A percentile compares a stretch with the other conserved stretches of the same genome.
These are phyloP conservation scores for Dentipellis fragilis DNA, from an alignment of 768 basidiomycete species.

Conservation along the genomic window DNA sequence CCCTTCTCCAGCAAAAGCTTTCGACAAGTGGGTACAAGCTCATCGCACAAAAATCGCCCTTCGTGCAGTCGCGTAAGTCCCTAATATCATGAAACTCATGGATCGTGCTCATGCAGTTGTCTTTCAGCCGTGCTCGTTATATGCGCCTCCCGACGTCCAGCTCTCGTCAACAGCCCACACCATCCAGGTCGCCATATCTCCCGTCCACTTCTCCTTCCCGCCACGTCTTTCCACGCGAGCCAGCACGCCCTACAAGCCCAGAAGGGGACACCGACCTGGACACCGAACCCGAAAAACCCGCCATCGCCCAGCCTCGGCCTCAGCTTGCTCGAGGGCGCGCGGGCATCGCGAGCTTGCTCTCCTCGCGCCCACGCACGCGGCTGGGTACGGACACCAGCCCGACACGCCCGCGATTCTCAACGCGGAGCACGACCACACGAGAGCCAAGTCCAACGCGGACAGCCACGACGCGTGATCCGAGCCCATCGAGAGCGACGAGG, in stretches of 20 bases:
- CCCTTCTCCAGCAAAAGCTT: constrained; percentile 31
- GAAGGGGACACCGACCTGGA: neutral
- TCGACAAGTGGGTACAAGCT: constrained; percentile 60
- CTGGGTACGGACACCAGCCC: constrained; percentile 10
- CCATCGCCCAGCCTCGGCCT: constrained; percentile 9
- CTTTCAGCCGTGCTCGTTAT: constrained; percentile 65
- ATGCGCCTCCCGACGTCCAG: constrained; percentile 55
- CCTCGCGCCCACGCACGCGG: neutral
- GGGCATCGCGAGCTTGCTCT: constrained; percentile 2
- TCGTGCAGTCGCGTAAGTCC: constrained; percentile 75
- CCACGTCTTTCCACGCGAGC: constrained; percentile 17
- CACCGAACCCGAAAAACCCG: constrained; percentile 16
- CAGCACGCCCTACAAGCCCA: constrained; percentile 14
- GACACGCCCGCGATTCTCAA: constrained; percentile 25
- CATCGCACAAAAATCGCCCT: constrained; percentile 63
- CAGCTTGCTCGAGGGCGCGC: constrained; percentile 1
- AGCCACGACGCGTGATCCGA: constrained; percentile 15
- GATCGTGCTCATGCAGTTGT: constrained; percentile 8
- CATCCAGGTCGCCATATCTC: constrained; percentile 26
- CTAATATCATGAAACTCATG: neutral
- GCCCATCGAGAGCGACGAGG: constrained; percentile 11
- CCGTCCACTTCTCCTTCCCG: constrained; percentile 20
- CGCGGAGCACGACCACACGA: constrained; percentile 21
- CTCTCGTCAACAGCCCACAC: neutral
- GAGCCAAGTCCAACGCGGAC: constrained; percentile 30